Conservation (phyloP, 441 rosid genomes). For the Erysimum cheiri region DNA sequence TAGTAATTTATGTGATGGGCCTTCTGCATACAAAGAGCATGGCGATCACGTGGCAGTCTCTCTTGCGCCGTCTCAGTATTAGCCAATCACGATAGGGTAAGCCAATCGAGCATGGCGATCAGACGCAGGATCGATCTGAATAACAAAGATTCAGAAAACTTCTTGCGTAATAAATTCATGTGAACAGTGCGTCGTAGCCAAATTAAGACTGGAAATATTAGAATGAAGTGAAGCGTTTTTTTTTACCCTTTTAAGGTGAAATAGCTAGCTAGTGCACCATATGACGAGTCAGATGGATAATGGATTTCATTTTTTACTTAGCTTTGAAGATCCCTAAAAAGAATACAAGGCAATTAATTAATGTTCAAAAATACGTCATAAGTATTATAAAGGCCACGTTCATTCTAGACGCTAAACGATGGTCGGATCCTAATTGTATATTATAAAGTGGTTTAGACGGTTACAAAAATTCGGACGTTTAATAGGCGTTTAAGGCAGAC, state of each 20-base stretch:
- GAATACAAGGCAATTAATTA: background rate
- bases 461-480: too few species aligned
- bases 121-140: conserved; percentile 26
- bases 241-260: background rate
- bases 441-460: too few species aligned
- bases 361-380: background rate
- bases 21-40: conserved; percentile 36
- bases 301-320: background rate
- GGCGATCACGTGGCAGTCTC: conserved; percentile 43
- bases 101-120: conserved; percentile 35
- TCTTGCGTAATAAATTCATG: conserved; percentile 33
- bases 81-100: conserved; percentile 19
- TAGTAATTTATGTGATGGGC: conserved; percentile 36
- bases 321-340: background rate
- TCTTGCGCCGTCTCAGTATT: conserved; percentile 30
- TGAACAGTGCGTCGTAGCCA: conserved; percentile 23
- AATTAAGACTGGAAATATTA: background rate
- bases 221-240: background rate
- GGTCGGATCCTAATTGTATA: too few species aligned
- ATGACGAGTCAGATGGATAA: background rate
- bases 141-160: conserved; percentile 11
- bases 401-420: too few species aligned
- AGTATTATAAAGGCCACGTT: too few species aligned
- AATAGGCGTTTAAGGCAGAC: too few species aligned
- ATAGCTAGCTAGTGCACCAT: background rate